phyloP scores from a whole-genome alignment of 495 filamentous ascomycete genomes.

The Trichodelitschia bisporula region DNA sequence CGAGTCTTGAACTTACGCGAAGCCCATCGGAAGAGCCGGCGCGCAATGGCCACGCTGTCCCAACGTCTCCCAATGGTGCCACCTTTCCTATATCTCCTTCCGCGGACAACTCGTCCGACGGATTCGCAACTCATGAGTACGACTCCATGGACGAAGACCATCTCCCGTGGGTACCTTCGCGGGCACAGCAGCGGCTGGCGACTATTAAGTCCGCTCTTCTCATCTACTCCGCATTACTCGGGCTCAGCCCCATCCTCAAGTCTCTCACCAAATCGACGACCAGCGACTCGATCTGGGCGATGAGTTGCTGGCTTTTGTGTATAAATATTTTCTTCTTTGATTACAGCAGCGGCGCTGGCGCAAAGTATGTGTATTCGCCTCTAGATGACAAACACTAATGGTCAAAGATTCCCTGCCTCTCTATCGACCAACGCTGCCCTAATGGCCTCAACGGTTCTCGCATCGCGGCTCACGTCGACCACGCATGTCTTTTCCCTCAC shows the following conservation, averaged over 20 bases:
- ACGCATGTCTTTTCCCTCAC: constrained; percentile 90
- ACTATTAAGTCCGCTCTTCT: constrained; percentile 77
- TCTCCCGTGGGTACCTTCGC: constrained; percentile 22
- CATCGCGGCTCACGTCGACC: constrained; percentile 63
- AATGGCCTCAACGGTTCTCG: constrained; percentile 83
- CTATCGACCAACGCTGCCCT: constrained; percentile 86
- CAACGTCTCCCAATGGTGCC: too few species aligned
- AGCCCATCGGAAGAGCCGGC: too few species aligned
- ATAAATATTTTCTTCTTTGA: constrained; percentile 97
- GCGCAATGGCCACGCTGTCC: too few species aligned
- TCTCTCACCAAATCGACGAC: constrained; percentile 79
- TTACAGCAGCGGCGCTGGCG: constrained; percentile 47
- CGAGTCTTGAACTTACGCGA: too few species aligned
- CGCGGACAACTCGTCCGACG: constrained; percentile 1
- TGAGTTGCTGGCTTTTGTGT: constrained; percentile 74
- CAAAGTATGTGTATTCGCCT: constrained; percentile 20
- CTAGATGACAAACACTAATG: constrained; percentile 2
- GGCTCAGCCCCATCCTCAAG: constrained; percentile 81
- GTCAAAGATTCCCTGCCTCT: constrained; percentile 46
- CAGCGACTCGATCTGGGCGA: constrained; percentile 84
- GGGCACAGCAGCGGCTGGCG: constrained; percentile 39
- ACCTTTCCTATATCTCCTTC: too few species aligned
- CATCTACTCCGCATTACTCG: constrained; percentile 78
- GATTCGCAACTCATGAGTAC: constrained; percentile 2
- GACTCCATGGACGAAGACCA: neutral